These are phyloP conservation scores for Metarhizium robertsii DNA, from an alignment of 2,329 filamentous ascomycete species.

Conservation along the genomic window DNA sequence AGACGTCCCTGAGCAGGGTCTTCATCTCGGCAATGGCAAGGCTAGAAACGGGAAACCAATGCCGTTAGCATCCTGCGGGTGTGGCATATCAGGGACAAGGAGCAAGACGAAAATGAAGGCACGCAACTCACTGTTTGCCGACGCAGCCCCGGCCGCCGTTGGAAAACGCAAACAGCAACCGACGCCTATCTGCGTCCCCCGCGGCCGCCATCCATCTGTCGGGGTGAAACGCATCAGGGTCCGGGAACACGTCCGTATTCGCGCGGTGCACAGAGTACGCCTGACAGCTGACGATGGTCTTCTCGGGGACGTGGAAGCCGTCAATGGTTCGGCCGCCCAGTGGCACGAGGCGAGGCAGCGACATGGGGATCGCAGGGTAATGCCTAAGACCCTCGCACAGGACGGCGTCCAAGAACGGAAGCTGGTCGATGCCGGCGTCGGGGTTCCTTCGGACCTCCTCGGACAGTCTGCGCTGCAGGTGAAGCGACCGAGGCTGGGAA, in stretches of 20 bases:
- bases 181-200: constrained; percentile 61
- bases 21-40: constrained; percentile 63
- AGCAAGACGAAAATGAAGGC: neutral
- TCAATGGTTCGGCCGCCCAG: constrained; percentile 44
- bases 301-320: constrained; percentile 41
- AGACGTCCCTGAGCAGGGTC: constrained; percentile 51
- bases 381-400: constrained; percentile 53
- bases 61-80: constrained; percentile 4
- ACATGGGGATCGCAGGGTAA: constrained; percentile 58
- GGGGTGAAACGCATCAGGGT: constrained; percentile 69
- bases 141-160: constrained; percentile 57
- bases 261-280: constrained; percentile 51
- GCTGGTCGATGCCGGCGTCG: constrained; percentile 32
- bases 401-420: constrained; percentile 53
- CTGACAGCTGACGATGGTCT: constrained; percentile 51
- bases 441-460: constrained; percentile 39
- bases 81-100: neutral
- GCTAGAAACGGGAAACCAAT: constrained; percentile 12
- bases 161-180: constrained; percentile 56
- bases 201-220: constrained; percentile 72
- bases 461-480: constrained; percentile 42
- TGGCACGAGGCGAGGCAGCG: constrained; percentile 51
- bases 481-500: constrained; percentile 46
- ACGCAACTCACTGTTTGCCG: constrained; percentile 51
- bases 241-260: constrained; percentile 60